These are phyloP conservation scores for Fusarium camptoceras DNA, from an alignment of 2,329 filamentous ascomycete species.

Conservation along the genomic window DNA sequence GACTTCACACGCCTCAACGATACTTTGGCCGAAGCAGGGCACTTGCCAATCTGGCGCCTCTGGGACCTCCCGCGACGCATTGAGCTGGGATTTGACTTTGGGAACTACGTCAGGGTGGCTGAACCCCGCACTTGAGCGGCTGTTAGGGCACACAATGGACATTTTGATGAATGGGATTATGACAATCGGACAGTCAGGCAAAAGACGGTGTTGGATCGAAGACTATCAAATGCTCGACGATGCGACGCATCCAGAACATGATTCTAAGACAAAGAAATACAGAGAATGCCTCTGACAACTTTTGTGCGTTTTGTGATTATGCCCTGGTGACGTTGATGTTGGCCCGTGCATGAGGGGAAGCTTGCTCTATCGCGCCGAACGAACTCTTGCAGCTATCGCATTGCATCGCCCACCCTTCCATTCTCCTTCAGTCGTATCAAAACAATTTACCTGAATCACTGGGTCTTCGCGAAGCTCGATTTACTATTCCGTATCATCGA, in stretches of 20 bases:
- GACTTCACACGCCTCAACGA: slow-evolving; percentile 51
- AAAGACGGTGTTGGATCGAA: slow-evolving; percentile 47
- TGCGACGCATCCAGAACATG: slow-evolving; percentile 43
- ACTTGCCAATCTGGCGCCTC: slow-evolving; percentile 37
- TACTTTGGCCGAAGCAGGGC: slow-evolving; percentile 43
- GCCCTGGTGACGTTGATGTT: slow-evolving; percentile 9
- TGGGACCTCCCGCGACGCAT: slow-evolving; percentile 34
- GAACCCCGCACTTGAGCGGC: slow-evolving; percentile 47
- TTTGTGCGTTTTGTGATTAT: slow-evolving; percentile 18
- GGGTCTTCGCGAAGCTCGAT: neutral
- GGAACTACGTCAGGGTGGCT: slow-evolving; percentile 45
- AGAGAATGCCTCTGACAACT: slow-evolving; percentile 39
- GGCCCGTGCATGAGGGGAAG: slow-evolving; percentile 1
- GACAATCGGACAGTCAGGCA: slow-evolving; percentile 51
- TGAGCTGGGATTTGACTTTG: slow-evolving; percentile 46
- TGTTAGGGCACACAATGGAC: slow-evolving; percentile 49
- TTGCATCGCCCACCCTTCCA: too few species aligned
- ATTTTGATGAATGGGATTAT: slow-evolving; percentile 45
- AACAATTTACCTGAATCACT: neutral
- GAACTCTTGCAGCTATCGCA: neutral
- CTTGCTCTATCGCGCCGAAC: neutral
- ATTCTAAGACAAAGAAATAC: slow-evolving; percentile 45
- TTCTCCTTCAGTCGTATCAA: neutral
- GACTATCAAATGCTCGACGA: slow-evolving; percentile 45
- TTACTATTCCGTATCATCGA: neutral